phyloP scores from a whole-genome alignment of 2,329 filamentous ascomycete species.

The Stachybotrys echinatus region DNA sequence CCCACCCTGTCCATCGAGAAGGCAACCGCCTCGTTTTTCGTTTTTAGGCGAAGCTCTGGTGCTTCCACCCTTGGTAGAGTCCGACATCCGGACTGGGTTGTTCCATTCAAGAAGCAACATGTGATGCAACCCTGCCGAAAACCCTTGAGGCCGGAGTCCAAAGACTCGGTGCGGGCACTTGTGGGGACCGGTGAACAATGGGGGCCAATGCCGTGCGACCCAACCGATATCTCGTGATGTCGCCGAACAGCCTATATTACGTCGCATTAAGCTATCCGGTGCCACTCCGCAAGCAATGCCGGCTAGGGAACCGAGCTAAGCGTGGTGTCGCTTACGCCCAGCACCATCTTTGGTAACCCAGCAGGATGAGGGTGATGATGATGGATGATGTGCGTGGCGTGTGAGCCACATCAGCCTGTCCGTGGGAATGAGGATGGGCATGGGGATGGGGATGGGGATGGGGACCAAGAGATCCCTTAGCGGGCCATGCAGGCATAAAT shows the following conservation, averaged over 20 bases:
- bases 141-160: background rate
- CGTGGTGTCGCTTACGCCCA: too few species aligned
- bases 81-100: background rate
- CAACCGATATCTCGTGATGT: background rate
- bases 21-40: background rate
- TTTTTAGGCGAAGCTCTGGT: background rate
- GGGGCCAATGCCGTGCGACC: background rate
- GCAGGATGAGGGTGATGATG: too few species aligned
- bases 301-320: background rate
- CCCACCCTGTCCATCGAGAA: background rate
- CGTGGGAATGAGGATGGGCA: too few species aligned
- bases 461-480: too few species aligned
- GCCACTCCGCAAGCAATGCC: background rate
- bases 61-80: background rate
- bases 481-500: too few species aligned
- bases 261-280: background rate
- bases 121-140: background rate
- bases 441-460: too few species aligned
- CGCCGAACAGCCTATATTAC: background rate
- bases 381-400: too few species aligned
- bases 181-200: background rate
- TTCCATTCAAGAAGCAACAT: background rate
- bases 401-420: too few species aligned
- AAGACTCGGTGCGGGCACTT: background rate
- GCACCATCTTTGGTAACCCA: too few species aligned